phyloP scores from a whole-genome alignment of 495 filamentous ascomycete species.

The Daldinia vernicosa region DNA sequence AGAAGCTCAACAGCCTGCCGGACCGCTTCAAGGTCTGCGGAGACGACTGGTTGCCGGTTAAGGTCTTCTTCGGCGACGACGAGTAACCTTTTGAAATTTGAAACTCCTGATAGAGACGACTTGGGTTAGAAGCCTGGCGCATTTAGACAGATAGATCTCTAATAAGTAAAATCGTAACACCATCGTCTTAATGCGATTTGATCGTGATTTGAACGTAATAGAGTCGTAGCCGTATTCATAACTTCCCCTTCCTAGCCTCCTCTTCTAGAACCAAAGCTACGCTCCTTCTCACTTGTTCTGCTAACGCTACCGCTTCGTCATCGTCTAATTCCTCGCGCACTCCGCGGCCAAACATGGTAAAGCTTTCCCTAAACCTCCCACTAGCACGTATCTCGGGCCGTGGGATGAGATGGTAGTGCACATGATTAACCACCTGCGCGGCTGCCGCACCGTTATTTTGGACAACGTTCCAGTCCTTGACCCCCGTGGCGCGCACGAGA shows the following conservation, averaged over 20 bases:
- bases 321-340: conserved; percentile 86
- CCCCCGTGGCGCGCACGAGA: conserved; percentile 67
- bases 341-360: conserved; percentile 88
- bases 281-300: conserved; percentile 66
- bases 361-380: conserved; percentile 58
- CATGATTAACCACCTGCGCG: conserved; percentile 89
- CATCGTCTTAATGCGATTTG: not conserved
- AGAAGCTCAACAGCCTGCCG: conserved; percentile 67
- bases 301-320: conserved; percentile 75
- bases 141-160: conserved; percentile 40
- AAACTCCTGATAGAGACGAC: not conserved
- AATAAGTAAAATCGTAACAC: conserved; percentile 22
- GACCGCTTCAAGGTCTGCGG: conserved; percentile 79
- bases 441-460: conserved; percentile 93
- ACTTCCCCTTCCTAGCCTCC: conserved; percentile 52
- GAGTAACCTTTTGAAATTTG: conserved; percentile 56
- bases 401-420: conserved; percentile 93
- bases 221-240: conserved; percentile 19
- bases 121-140: conserved; percentile 7
- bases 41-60: conserved; percentile 74
- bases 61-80: conserved; percentile 90
- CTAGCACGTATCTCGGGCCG: conserved; percentile 62
- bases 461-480: conserved; percentile 88
- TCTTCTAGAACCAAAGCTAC: conserved; percentile 63
- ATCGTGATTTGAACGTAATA: not conserved